Percentiles rank a stretch among this genome's conserved stretches.
phyloP scores from a whole-genome alignment of 345 rosid genomes.

The Pistacia integerrima region DNA sequence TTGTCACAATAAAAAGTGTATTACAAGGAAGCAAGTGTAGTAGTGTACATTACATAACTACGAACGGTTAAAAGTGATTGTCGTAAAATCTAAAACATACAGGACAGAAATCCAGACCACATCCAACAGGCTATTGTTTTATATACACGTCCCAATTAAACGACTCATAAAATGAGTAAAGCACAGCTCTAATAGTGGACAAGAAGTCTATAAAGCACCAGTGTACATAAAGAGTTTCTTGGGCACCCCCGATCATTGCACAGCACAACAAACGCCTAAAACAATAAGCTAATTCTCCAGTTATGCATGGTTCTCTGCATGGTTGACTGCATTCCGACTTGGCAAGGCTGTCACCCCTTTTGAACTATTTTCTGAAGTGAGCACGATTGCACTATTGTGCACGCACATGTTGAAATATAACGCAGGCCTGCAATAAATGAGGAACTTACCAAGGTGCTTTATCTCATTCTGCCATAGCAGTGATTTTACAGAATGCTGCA shows the following conservation, averaged over 20 bases:
- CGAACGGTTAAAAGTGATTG: not conserved
- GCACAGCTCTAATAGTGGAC: not conserved
- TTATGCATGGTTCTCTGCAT: not conserved
- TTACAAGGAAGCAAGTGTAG: slow-evolving; percentile 7
- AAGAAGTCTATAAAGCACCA: slow-evolving; percentile 9
- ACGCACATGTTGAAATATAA: slow-evolving; percentile 24
- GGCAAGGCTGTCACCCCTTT: not conserved
- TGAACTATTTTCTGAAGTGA: not conserved
- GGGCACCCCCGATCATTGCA: not conserved
- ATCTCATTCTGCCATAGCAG: not conserved
- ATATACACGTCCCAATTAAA: not conserved
- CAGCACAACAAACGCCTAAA: slow-evolving; percentile 1
- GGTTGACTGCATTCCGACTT: not conserved
- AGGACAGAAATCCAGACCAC: not conserved
- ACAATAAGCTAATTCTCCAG: not conserved
- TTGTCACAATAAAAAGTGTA: not conserved
- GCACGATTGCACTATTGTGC: not conserved
- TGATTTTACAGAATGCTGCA: slow-evolving; percentile 4
- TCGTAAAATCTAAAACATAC: not conserved
- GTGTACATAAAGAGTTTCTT: not conserved
- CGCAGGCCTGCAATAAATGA: slow-evolving; percentile 19
- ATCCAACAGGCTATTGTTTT: not conserved
- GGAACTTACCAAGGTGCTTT: slow-evolving; percentile 26
- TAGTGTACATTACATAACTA: not conserved
- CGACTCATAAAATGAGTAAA: not conserved